A percentile compares a stretch with the other conserved stretches of the same genome.
These are phyloP conservation scores for Beauveria medogensis DNA, from an alignment of 2,329 filamentous ascomycete species.

Conservation along the genomic window DNA sequence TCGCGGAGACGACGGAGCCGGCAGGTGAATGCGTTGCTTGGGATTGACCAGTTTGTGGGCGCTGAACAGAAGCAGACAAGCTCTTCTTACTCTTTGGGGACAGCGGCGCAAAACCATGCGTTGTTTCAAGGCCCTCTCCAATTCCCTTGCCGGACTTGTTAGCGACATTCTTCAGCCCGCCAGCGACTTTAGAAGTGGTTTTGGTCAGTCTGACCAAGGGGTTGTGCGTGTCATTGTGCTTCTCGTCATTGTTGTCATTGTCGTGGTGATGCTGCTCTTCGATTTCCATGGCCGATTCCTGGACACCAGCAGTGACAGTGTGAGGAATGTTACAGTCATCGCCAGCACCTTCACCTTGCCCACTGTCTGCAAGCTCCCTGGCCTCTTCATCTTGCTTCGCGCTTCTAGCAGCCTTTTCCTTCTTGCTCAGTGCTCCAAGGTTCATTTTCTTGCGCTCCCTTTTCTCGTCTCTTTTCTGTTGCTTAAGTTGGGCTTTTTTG, in stretches of 20 bases:
- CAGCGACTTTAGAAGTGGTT: background rate
- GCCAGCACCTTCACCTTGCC: conserved; percentile 42
- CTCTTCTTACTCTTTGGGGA: conserved; percentile 17
- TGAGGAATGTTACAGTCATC: conserved; percentile 47
- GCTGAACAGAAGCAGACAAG: background rate
- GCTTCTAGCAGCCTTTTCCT: conserved; percentile 38
- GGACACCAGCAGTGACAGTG: conserved; percentile 37
- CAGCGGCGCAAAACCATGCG: conserved; percentile 40
- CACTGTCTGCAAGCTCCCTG: conserved; percentile 39
- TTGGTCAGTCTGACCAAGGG: background rate
- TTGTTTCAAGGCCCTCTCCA: conserved; percentile 44
- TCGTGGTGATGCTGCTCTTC: conserved; percentile 14
- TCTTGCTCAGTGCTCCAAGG: conserved; percentile 41
- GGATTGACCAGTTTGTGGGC: conserved; percentile 22
- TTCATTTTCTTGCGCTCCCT: conserved; percentile 46
- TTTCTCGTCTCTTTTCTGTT: conserved; percentile 56
- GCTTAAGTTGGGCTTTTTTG: conserved; percentile 70
- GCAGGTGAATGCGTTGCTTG: conserved; percentile 29
- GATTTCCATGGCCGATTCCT: conserved; percentile 25
- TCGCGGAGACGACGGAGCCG: conserved; percentile 30
- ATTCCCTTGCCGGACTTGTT: conserved; percentile 40
- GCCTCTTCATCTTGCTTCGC: conserved; percentile 43
- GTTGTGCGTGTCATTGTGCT: conserved; percentile 19
- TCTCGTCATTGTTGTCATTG: conserved; percentile 16
- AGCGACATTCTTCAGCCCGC: background rate